Base-by-base conservation (phyloP, 129 eudicot species). In the Helichrysum umbraculigerum region DNA sequence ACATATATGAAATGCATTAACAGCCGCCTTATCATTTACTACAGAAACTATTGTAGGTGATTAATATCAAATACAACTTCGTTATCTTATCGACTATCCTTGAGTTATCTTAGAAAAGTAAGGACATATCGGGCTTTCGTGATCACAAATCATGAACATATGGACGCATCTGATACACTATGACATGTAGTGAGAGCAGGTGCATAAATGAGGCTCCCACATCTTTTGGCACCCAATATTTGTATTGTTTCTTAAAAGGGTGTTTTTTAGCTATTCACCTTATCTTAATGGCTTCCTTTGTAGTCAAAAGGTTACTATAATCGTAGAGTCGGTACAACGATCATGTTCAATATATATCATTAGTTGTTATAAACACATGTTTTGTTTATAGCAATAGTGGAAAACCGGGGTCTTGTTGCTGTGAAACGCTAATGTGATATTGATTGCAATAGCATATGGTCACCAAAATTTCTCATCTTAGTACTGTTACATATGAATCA, bases 171-270 rank as follows among this genome's bases (percentile, higher is more conserved):
- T 12, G 61, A 39, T 68, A 50, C 25, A 8, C 37, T 57, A 25
- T 69, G 52, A n/a, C 39, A 59, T 19, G 59, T 60, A 42, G 75
- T 54, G 65, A 63, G 78, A 79, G 83, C 47, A 52, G 78, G 78
- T 79, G 20, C 73, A 35, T 66, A 66, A 66, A 37, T 34, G 54
- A 50, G 72, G 79, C 62, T 33, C 63, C 82, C 82, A 78, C 77
- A 37, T 72, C 4, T 79, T 79, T 56, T 79, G 74, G 78, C 69
- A 25, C 74, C 61, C 4, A 57, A 37, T 66, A 71, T 29, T 66
- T 79, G 78, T 79, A 37, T 62, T 54, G 51, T 65, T 50, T 56
- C 32, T 34, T 28, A 39, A 52, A 39, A 52, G 16, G 61, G 73
- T 79, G 83, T 73, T 66, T 39, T 73, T 15, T 64, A 79, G 73